Evolutionary conservation across 2,329 filamentous ascomycete genomes (phyloP), one percentile per base, ranked within the genome.

Genomic region (Dendryphion nanum): DNA sequence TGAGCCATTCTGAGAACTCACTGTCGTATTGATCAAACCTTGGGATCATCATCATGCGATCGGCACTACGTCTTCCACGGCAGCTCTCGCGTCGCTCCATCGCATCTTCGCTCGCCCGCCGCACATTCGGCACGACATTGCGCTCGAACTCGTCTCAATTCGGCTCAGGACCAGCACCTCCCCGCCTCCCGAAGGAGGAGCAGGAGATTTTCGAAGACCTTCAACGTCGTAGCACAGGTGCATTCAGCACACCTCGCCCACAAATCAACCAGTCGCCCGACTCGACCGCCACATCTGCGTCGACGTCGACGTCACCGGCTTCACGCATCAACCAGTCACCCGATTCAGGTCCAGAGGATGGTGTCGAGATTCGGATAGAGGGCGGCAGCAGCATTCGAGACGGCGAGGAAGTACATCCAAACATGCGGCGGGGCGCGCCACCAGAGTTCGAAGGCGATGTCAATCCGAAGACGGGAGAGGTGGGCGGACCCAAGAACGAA

Each of bases 401-500:
- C 34, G 82, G 81, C 43, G 80, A 83, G 40, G 78, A 83, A 44
- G 63, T 86, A 15, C 83, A 87, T 60, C 83, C 82, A 0, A 82
- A 89, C 62, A 70, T 91, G 40, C 75, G 84, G 48, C 73, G 82
- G 47, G 91, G 91, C 23, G 85, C 89, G 30, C 79, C 83, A 56
- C 90, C 93, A 2, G 91, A 97, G 70, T 98, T 98, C 56, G 83
- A 91, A 51, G 93, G 93, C 41, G 90, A 97, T 37, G 77, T 75
- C 38, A 97, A 98, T 66, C 93, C 93, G 3, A 85, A 84, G 74
- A 98, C 93, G 2, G 93, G 93, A 17, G 93, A 98, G 75, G 81
- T 96, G 8, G 93, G 93, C 5, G 93, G 93, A 1, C 93, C 93
- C 5, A 98, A 97, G 81, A 97, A 95, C 61, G 91, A 98, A 69